Evolutionary conservation across 768 basidiomycete genomes (phyloP), one percentile per base, ranked within the genome.

Genomic region (Dentipellis fragilis): DNA sequence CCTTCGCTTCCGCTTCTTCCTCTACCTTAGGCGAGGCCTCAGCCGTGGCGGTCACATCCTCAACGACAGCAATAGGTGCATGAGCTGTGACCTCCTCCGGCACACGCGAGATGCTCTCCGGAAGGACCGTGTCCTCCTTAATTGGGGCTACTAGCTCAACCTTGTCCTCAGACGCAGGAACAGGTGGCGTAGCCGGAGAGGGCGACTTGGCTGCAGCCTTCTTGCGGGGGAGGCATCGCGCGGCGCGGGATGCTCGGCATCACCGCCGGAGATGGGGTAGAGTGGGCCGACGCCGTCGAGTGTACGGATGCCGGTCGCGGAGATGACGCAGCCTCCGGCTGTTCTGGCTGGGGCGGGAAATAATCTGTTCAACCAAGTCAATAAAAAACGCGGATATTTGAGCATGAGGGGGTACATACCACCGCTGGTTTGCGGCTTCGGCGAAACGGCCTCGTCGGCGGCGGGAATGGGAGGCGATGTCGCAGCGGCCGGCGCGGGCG

Each of bases 171-270:
- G 29, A 6, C 8, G 72, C 68, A 2, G 71, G 67, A 10, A 71
- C 60, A 19, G 71, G 69, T 58, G 72, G 70, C n/a, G 66, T 29
- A 11, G 42, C 17, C 54, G 62, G 19, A 53, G 29, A 42, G 54
- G 46, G 7, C 52, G 34, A 34, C 38, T 56, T 54, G 59, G 17
- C 57, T 60, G 42, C 19, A 19, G 42, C 42, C n/a, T 45, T 16
- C 10, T 22, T 17, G 12, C n/a, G 51, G 22, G n/a, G 11, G 42
- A 46, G 8, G 35, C 29, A n/a, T n/a, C 21, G 23, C 37, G 21
- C 23, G 55, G 45, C 0, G 52, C 37, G 29, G 29, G 29, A 29
- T 29, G 29, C 29, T 29, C 29, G 29, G 29, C 29, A 29, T 29
- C 29, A 29, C 29, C 6, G 29, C 29, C 6, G 29, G 29, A 29